Evolutionary conservation across 306 rosid species (phyloP), one percentile per base, ranked within the genome.

Genomic region (Pterocarpus santalinus): DNA sequence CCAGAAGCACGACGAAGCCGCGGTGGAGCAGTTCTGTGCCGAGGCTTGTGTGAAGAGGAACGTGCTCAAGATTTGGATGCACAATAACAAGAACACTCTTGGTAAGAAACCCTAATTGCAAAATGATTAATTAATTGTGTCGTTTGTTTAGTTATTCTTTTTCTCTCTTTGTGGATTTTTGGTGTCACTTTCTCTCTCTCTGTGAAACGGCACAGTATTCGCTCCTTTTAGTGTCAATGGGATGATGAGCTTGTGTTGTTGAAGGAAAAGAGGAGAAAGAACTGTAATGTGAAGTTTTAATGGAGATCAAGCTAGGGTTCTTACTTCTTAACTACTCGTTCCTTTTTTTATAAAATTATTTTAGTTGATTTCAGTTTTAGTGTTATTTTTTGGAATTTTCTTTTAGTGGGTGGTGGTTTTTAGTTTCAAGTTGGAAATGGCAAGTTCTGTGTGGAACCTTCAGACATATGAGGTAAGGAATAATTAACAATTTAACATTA

Each of bases 1-100:
- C 64, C 99, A 95, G 87, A 95, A 91, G 81, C 95, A 93, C 5
- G 97, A 95, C 16, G 99, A 91, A 17, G 86, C 85, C 1, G 89
- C 91, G 15, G 97, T 95, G 72, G 97, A 93, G 72, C 88, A 82
- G 75, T 93, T 95, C 82, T 91, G 95, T 57, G 81, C 72, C 2
- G 95, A 91, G 67, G 88, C 76, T 9, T 85, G 95, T 2, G 88
- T 93, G 13, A 85, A 73, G 69, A 83, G 97, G 51, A 91, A 88
- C 9, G 97, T 93, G 1, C 87, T 93, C 51, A 95, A 95, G 90
- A 93, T 93, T 38, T 95, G 99, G 97, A 95, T 95, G 99, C 99
- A 95, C 83, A 95, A 95, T 76, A 95, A 95, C 84, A 95, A 93
- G 94, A 91, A 89, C 85, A 91, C 91, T 66, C 92, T 91, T 15